phyloP scores from a whole-genome alignment of 2,329 filamentous ascomycete species.

The Sarocladium strictum region DNA sequence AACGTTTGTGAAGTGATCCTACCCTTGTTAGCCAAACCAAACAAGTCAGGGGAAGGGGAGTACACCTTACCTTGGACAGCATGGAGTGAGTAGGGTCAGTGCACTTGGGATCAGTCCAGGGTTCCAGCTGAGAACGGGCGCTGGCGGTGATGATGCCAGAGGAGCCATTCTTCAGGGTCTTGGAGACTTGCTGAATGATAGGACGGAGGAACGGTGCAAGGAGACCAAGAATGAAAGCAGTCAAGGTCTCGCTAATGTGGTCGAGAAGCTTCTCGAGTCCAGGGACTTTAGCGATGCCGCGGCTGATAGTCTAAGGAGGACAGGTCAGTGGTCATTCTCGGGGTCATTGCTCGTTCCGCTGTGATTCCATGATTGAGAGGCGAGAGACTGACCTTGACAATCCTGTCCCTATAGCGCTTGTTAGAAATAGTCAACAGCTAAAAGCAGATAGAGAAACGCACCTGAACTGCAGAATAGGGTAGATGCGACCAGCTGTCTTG shows the following conservation, averaged over 20 bases:
- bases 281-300: constrained; percentile 84
- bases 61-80: constrained; percentile 53
- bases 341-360: no score
- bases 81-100: constrained; percentile 78
- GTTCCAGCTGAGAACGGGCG: constrained; percentile 69
- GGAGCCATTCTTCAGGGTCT: constrained; percentile 79
- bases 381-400: constrained; percentile 59
- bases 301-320: constrained; percentile 53
- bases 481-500: constrained; percentile 74
- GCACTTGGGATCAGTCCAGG: constrained; percentile 70
- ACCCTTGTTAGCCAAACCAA: neutral
- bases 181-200: constrained; percentile 81
- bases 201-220: constrained; percentile 88
- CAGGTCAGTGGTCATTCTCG: neutral
- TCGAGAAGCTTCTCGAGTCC: constrained; percentile 87
- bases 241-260: constrained; percentile 87
- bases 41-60: neutral
- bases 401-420: constrained; percentile 66
- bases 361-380: no score
- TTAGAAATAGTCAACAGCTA: neutral
- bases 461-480: constrained; percentile 88
- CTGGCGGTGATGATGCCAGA: constrained; percentile 63
- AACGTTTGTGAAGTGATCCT: constrained; percentile 73
- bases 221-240: constrained; percentile 84
- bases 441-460: neutral